Base-by-base conservation (phyloP, 2,329 filamentous ascomycete genomes). In the Erysiphe pulchra region DNA sequence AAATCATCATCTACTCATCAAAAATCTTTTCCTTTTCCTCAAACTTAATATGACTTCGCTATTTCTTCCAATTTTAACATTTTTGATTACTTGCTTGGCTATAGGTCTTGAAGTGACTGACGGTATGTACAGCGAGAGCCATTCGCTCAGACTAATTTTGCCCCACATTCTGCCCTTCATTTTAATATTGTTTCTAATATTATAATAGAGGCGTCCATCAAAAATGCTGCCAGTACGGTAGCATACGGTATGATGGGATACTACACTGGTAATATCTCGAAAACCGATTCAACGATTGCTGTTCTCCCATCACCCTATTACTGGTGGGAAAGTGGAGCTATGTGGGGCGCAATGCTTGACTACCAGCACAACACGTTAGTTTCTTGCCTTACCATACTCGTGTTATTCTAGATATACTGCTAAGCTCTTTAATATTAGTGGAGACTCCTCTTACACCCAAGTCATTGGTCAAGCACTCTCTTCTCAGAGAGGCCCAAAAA, bases 261-360 rank as follows among this genome's bases (percentile, higher is more conserved):
- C 58, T 81, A 80, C 59, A 67, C 64, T 1, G 77, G 76, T 43
- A 77, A 77, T 53, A 61, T 64, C 31, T 68, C 66, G n/a, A 64
- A 68, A 40, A 67, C 63, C 12, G 60, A 65, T 40, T 56, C 73
- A 60, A 67, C 68, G 9, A 67, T 77, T 39, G 75, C 68, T 45
- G 70, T 79, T 52, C 66, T 85, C 31, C 72, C 74, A 2, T 59
- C 66, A 28, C 77, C 77, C 20, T 77, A 79, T 55, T 84, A 68
- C 54, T 70, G 65, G 65, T 70, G 68, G 68, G 67, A 70, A 51
- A 63, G 65, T 4, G 60, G 63, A 11, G 73, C 73, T 8, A 65
- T 76, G 47, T 77, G 75, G 68, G 75, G 75, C n/a, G 63, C 69
- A 32, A 69, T 82, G 65, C 60, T 81, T 30, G 74, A 81, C 58